Evolutionary conservation across 306 rosid species (phyloP), one percentile per base, ranked within the genome.

Genomic region (Spatholobus suberectus): DNA sequence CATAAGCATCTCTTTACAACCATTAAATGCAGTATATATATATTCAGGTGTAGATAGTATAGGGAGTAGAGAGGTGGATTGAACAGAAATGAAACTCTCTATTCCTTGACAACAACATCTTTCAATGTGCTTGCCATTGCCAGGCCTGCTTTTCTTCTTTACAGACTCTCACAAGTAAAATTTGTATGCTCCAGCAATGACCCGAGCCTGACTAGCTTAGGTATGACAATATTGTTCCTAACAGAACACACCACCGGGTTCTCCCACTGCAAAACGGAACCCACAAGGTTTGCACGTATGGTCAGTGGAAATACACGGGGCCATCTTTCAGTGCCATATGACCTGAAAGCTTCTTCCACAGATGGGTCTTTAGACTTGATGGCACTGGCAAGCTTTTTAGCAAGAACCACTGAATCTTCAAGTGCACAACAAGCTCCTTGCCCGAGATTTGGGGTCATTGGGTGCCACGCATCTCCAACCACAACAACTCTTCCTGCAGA

Each of bases 351-450:
- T 67, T 49, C 89, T 87, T 89, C 96, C 1, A 93, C 80, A 0
- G 90, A 83, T 0, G 67, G 40, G 17, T 86, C 78, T 61, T 83
- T 83, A 4, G 94, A 89, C 11, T 88, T 73, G 43, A 95, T 81
- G 6, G 94, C 97, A 37, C 41, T 29, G 8, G 90, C 91, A 21
- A 95, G 99, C 80, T 90, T 93, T 38, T 86, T 86, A 13, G 98
- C 92, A 5, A 88, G 87, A 75, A 88, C 81, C 61, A 88, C 89
- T 10, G 99, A 83, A 82, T 95, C 99, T 85, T 95, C 98, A 8
- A 95, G 84, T 11, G 99, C 99, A 90, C 97, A 91, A 77, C 97
- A 93, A 58, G 94, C 97, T n/a, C 98, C 99, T 83, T 95, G 99
- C 0, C 94, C 98, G 0, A 95, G 98, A 87, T 95, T 95, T 0